Evolutionary conservation across 2,329 filamentous ascomycete species (phyloP).

Genomic region (Trichoderma citrinoviride): DNA sequence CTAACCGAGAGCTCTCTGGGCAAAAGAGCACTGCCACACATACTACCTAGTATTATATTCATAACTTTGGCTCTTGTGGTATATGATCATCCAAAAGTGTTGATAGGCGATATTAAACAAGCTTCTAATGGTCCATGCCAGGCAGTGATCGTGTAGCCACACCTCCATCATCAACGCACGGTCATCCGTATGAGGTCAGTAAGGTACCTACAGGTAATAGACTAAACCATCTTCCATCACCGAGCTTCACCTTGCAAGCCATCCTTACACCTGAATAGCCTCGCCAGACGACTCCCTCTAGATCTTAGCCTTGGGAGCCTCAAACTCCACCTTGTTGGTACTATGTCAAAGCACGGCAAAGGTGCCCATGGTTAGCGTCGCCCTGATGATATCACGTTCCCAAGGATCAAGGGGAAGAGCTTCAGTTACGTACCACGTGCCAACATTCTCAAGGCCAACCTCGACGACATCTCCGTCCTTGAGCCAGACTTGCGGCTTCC

Average conservation of each 20-base stretch:
- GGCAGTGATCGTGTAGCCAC: too few relatives aligned
- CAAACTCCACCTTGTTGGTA: slow-evolving; percentile 36
- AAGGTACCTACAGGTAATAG: too few relatives aligned
- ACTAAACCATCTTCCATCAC: not conserved
- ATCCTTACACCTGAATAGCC: not conserved
- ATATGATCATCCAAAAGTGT: too few relatives aligned
- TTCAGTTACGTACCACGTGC: slow-evolving; percentile 45
- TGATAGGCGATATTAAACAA: too few relatives aligned
- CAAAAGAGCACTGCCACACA: too few relatives aligned
- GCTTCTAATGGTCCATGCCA: too few relatives aligned
- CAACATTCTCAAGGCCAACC: slow-evolving; percentile 64
- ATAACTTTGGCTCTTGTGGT: too few relatives aligned
- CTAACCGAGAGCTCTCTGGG: too few relatives aligned
- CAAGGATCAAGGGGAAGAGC: not conserved
- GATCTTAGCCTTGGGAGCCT: slow-evolving; percentile 31
- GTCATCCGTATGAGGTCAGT: too few relatives aligned
- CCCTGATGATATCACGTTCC: not conserved
- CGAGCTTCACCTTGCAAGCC: not conserved
- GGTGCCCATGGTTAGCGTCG: not conserved
- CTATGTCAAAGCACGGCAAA: slow-evolving; percentile 19
- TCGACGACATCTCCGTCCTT: slow-evolving; percentile 69
- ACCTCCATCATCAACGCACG: too few relatives aligned
- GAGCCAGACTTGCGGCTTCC: slow-evolving; percentile 64
- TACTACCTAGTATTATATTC: too few relatives aligned
- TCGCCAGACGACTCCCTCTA: slow-evolving; percentile 19